Percentiles rank a stretch among this genome's conserved stretches.
Evolutionary conservation across 2,329 filamentous ascomycete genomes (phyloP).

Genomic region (Fusarium sp.): DNA sequence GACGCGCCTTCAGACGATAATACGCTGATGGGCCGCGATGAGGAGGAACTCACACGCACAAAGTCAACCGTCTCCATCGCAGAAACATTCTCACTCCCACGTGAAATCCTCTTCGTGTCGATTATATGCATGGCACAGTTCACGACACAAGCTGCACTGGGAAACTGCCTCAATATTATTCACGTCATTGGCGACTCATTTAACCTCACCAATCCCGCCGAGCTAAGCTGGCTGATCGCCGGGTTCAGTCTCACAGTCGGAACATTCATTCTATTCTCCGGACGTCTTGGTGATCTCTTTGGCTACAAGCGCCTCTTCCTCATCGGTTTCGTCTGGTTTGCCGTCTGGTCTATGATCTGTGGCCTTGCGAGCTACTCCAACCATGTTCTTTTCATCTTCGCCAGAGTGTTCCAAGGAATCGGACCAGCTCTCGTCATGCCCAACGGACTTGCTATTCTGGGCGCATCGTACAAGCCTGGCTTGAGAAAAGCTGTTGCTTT

Average conservation of each 20-base stretch:
- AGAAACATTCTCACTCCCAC: slow-evolving; percentile 35
- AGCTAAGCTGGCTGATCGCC: slow-evolving; percentile 64
- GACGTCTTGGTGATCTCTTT: slow-evolving; percentile 68
- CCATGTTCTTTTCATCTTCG: slow-evolving; percentile 61
- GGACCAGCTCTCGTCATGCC: slow-evolving; percentile 73
- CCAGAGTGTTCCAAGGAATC: slow-evolving; percentile 69
- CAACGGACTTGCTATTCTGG: slow-evolving; percentile 73
- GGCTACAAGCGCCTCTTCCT: slow-evolving; percentile 69
- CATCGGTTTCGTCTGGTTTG: slow-evolving; percentile 66
- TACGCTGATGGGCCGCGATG: slow-evolving; percentile 29
- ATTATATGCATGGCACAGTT: slow-evolving; percentile 45
- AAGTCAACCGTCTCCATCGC: slow-evolving; percentile 42
- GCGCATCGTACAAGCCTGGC: slow-evolving; percentile 67
- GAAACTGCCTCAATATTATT: slow-evolving; percentile 44
- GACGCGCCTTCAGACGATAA: slow-evolving; percentile 29
- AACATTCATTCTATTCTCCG: slow-evolving; percentile 69
- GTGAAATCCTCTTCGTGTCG: slow-evolving; percentile 37
- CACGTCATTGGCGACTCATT: slow-evolving; percentile 43
- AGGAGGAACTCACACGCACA: slow-evolving; percentile 34
- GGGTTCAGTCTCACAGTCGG: slow-evolving; percentile 68
- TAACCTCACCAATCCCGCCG: slow-evolving; percentile 36
- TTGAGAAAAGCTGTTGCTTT: slow-evolving; percentile 72
- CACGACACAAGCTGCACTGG: slow-evolving; percentile 44
- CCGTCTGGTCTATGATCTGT: slow-evolving; percentile 63
- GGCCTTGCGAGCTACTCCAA: slow-evolving; percentile 58